phyloP scores from a whole-genome alignment of 177 flowering plant genomes.

The Vitis hybrid region DNA sequence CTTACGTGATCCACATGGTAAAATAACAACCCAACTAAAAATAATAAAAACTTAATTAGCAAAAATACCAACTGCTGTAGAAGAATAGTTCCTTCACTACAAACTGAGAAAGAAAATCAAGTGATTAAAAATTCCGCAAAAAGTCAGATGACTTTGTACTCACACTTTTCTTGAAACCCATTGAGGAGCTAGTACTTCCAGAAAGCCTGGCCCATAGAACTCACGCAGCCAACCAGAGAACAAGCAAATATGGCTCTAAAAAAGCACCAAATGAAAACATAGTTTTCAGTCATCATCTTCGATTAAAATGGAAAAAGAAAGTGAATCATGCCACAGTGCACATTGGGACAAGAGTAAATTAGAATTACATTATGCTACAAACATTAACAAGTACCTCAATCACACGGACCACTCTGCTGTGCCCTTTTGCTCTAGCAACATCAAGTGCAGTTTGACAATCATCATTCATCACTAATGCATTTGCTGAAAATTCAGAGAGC shows the following conservation, averaged over 20 bases:
- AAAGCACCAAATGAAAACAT: slow-evolving; percentile 5
- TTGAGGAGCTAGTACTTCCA: slow-evolving; percentile 75
- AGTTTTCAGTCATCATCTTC: background rate
- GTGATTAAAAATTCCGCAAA: background rate
- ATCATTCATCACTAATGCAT: slow-evolving; percentile 76
- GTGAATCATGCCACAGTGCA: background rate
- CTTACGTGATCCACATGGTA: slow-evolving; percentile 70
- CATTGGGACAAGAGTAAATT: background rate
- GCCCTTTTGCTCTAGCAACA: slow-evolving; percentile 78
- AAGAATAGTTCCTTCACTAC: background rate
- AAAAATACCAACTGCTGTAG: background rate
- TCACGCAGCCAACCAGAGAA: slow-evolving; percentile 96
- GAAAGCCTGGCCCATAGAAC: slow-evolving; percentile 78
- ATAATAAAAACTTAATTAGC: background rate
- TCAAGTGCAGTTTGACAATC: slow-evolving; percentile 87
- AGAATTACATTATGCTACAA: too few species aligned
- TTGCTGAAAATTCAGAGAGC: slow-evolving; percentile 53
- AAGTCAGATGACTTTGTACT: slow-evolving; percentile 23
- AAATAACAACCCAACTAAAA: slow-evolving; percentile 78
- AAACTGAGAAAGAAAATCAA: background rate
- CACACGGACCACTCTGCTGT: slow-evolving; percentile 66
- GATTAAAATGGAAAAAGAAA: background rate
- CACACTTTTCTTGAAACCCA: slow-evolving; percentile 83
- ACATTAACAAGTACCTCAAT: slow-evolving; percentile 66
- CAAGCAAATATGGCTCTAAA: slow-evolving; percentile 70